These are phyloP conservation scores for Solanum chiquidenum DNA, from an alignment of 257 asterid species.

Conservation along the genomic window DNA sequence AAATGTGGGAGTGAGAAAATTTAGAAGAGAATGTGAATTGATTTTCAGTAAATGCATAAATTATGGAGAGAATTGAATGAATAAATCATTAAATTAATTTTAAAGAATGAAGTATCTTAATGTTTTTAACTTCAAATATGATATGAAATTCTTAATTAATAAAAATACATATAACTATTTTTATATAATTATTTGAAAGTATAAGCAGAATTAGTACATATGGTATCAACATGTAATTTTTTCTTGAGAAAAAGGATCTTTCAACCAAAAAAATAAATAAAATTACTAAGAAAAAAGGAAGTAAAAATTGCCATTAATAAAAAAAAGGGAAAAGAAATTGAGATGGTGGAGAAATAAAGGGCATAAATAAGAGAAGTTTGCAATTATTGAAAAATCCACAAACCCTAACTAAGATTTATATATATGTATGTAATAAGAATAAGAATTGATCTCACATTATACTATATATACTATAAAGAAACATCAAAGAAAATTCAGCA, in stretches of 20 bases:
- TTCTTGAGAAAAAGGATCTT: background rate
- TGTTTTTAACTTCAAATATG: background rate
- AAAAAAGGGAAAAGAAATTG: background rate
- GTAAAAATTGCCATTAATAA: background rate
- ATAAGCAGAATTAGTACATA: background rate
- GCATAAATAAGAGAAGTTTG: background rate
- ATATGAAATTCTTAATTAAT: too few species aligned
- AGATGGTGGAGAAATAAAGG: background rate
- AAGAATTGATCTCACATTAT: background rate
- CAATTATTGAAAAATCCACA: background rate
- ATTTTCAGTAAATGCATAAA: background rate
- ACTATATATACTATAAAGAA: background rate
- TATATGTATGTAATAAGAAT: background rate
- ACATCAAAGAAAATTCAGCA: background rate
- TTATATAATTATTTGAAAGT: background rate
- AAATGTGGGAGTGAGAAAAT: background rate
- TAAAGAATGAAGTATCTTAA: background rate
- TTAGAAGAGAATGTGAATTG: background rate
- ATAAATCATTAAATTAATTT: too few species aligned
- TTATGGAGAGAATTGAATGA: background rate
- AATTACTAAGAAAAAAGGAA: background rate
- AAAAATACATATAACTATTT: too few species aligned
- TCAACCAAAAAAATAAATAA: too few species aligned
- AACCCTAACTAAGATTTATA: background rate
- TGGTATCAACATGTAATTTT: too few species aligned